phyloP scores from a whole-genome alignment of 2,329 filamentous ascomycete species.

The Colletotrichum zoysiae region DNA sequence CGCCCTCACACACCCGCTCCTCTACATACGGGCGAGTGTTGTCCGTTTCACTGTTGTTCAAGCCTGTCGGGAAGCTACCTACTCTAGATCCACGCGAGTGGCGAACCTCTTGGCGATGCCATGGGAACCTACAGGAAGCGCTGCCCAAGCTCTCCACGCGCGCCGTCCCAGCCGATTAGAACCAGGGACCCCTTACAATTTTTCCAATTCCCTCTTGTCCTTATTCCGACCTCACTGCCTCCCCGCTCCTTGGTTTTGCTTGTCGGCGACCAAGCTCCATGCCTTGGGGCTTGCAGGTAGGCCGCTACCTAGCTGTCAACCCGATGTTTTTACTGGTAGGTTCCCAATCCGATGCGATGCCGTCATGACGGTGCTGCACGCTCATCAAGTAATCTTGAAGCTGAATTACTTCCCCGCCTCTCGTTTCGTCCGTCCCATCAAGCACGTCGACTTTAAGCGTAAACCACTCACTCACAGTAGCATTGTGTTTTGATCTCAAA shows the following conservation, averaged over 20 bases:
- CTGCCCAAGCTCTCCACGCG: neutral
- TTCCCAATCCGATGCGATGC: conserved; percentile 15
- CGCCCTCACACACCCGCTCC: no score
- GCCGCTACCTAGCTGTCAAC: neutral
- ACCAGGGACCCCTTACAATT: conserved; percentile 3
- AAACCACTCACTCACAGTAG: neutral
- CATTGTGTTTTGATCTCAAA: neutral
- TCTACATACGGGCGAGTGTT: neutral
- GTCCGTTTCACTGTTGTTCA: neutral
- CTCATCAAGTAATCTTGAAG: neutral
- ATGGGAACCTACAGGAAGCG: neutral
- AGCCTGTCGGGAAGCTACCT: conserved; percentile 4
- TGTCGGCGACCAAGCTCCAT: neutral
- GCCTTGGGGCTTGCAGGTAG: neutral
- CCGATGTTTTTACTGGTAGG: neutral
- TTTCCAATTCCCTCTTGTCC: neutral
- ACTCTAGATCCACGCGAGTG: conserved; percentile 8
- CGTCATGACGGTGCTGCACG: neutral
- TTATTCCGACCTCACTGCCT: conserved; percentile 9
- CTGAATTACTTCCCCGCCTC: neutral
- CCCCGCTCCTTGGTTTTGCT: neutral
- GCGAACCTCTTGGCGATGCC: conserved; percentile 2
- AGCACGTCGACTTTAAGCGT: neutral
- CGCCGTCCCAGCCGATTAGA: neutral
- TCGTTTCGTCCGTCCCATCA: neutral